These are phyloP conservation scores for Chaetomium tenue DNA, from an alignment of 495 filamentous ascomycete genomes.

Conservation along the genomic window DNA sequence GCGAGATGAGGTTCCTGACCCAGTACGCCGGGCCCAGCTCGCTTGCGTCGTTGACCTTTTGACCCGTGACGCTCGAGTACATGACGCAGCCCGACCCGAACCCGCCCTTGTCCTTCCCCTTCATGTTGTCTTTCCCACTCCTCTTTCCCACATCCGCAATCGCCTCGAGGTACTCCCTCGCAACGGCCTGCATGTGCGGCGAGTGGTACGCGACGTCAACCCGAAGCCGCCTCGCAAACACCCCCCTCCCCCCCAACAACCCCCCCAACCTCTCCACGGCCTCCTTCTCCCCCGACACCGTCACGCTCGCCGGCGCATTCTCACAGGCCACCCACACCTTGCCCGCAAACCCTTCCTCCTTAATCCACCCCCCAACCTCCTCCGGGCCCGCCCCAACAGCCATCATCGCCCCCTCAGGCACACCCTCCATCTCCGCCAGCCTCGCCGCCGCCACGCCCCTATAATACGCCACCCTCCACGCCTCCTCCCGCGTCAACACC, in stretches of 20 bases:
- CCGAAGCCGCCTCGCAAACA: slow-evolving; percentile 31
- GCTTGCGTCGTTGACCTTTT: neutral
- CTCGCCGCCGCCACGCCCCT: slow-evolving; percentile 14
- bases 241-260: slow-evolving; percentile 14
- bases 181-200: slow-evolving; percentile 41
- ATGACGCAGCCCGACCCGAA: neutral
- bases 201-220: slow-evolving; percentile 44
- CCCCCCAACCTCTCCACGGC: slow-evolving; percentile 31
- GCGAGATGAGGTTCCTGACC: slow-evolving; percentile 1
- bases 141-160: neutral
- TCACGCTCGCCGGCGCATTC: slow-evolving; percentile 47
- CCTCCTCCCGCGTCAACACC: slow-evolving; percentile 31
- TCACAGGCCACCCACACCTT: slow-evolving; percentile 37
- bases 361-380: neutral
- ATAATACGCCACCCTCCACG: slow-evolving; percentile 31
- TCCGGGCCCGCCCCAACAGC: neutral
- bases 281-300: slow-evolving; percentile 43
- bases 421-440: neutral
- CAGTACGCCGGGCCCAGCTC: neutral
- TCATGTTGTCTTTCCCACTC: neutral
- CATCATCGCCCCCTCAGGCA: neutral
- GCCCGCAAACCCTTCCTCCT: neutral
- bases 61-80: neutral
- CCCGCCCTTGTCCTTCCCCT: neutral
- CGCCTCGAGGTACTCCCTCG: slow-evolving; percentile 30